Evolutionary conservation across 345 rosid genomes (phyloP).

Genomic region (Citrus cavaleriei): DNA sequence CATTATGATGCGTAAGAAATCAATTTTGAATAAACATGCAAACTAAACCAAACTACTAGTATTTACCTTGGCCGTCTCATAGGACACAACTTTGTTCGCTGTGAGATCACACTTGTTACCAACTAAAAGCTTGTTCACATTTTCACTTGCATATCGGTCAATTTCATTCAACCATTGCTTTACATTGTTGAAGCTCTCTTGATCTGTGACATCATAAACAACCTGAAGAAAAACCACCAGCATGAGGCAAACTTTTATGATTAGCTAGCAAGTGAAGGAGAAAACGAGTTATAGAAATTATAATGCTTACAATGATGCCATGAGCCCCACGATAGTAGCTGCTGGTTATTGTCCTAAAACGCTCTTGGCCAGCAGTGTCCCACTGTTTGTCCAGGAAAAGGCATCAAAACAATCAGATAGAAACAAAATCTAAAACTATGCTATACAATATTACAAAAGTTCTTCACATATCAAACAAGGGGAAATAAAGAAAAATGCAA

Average conservation of each 20-base stretch:
- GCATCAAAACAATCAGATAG: not conserved
- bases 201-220: conserved; percentile 74
- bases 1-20: not conserved
- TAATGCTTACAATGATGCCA: conserved; percentile 56
- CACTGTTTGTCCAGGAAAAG: conserved; percentile 39
- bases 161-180: conserved; percentile 80
- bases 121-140: conserved; percentile 72
- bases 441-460: not conserved
- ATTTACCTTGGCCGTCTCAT: conserved; percentile 63
- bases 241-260: not conserved
- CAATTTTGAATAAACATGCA: not conserved
- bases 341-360: conserved; percentile 78
- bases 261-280: not conserved
- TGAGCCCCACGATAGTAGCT: conserved; percentile 86
- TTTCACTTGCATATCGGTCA: conserved; percentile 72
- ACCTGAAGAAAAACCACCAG: conserved; percentile 34
- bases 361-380: conserved; percentile 90
- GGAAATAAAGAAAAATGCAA: not conserved
- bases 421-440: not conserved
- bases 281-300: not conserved
- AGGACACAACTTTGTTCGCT: conserved; percentile 61
- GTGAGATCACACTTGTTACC: conserved; percentile 75
- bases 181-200: conserved; percentile 77
- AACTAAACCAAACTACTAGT: not conserved
- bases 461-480: not conserved